Percentiles rank a stretch among this genome's conserved stretches.
Conservation (phyloP, 2,329 filamentous ascomycete species). For the Furcasterigmium sp. region DNA sequence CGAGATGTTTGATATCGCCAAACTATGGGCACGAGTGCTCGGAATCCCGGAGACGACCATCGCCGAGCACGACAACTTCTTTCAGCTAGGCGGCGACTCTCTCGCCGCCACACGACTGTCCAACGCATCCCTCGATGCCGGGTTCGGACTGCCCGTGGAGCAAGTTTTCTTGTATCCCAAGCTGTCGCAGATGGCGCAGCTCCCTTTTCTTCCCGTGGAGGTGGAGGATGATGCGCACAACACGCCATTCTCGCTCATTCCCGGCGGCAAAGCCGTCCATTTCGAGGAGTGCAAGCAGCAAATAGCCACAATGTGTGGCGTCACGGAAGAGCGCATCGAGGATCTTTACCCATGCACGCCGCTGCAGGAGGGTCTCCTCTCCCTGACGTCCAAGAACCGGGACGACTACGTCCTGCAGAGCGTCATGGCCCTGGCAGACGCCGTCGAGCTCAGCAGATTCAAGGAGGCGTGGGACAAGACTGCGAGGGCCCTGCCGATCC, state of each 20-base stretch:
- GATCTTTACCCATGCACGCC: constrained; percentile 7
- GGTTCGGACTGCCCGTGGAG: constrained; percentile 13
- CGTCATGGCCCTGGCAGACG: too few relatives aligned
- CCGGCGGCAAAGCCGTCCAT: not conserved
- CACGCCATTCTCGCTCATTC: not conserved
- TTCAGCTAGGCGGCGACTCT: constrained; percentile 23
- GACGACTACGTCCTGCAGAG: too few relatives aligned
- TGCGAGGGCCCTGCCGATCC: too few relatives aligned
- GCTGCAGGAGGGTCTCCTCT: constrained; percentile 2
- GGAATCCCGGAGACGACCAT: constrained; percentile 1
- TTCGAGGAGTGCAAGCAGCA: too few relatives aligned
- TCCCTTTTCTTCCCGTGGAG: too few relatives aligned
- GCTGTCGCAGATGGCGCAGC: constrained; percentile 10
- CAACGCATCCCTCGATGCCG: constrained; percentile 7
- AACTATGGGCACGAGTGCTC: not conserved
- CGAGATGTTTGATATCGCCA: not conserved
- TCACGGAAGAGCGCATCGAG: constrained; percentile 2
- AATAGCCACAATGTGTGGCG: not conserved
- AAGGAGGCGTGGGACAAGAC: too few relatives aligned
- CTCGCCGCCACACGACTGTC: constrained; percentile 17
- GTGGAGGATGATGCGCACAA: too few relatives aligned
- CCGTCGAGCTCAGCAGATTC: too few relatives aligned
- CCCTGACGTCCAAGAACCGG: too few relatives aligned
- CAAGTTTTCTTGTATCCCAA: constrained; percentile 16
- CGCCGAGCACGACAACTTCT: constrained; percentile 16